A percentile compares a stretch with the other conserved stretches of the same genome.
Evolutionary conservation across 1,284 basidiomycete species (phyloP).

Genomic region (Stygiomarasmius scandens): DNA sequence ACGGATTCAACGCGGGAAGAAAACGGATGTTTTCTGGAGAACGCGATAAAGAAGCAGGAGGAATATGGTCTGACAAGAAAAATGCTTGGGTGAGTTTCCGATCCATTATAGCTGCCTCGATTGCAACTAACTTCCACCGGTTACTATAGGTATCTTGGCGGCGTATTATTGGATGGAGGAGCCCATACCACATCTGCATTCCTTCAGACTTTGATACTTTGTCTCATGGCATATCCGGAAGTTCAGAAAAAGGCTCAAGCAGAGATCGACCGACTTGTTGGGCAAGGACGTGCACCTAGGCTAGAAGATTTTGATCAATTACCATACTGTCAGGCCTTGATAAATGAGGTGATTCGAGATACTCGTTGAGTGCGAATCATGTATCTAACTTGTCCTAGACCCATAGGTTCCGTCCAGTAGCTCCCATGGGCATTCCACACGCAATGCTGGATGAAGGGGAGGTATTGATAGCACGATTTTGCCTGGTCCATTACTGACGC

Average conservation of each 20-base stretch:
- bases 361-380: not conserved
- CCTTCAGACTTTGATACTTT: slow-evolving; percentile 19
- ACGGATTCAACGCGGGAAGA: slow-evolving; percentile 6
- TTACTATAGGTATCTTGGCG: slow-evolving; percentile 19
- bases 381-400: slow-evolving; percentile 15
- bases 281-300: slow-evolving; percentile 32
- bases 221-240: slow-evolving; percentile 18
- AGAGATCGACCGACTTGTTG: slow-evolving; percentile 41
- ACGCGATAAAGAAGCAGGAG: slow-evolving; percentile 6
- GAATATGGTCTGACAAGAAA: slow-evolving; percentile 10
- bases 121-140: not conserved
- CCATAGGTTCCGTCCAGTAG: not conserved
- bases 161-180: slow-evolving; percentile 23
- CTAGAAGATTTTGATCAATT: slow-evolving; percentile 34
- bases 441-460: slow-evolving; percentile 5
- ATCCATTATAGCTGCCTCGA: too few species aligned
- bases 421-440: slow-evolving; percentile 16
- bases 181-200: slow-evolving; percentile 21
- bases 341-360: slow-evolving; percentile 33
- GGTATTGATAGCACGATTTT: not conserved
- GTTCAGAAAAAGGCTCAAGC: slow-evolving; percentile 30
- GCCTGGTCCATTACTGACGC: too few species aligned
- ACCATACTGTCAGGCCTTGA: slow-evolving; percentile 37
- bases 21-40: slow-evolving; percentile 14
- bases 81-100: slow-evolving; percentile 12